A percentile compares a stretch with the other conserved stretches of the same genome.
These are phyloP conservation scores for Juglanconis oblonga DNA, from an alignment of 2,329 filamentous ascomycete genomes.

Conservation along the genomic window DNA sequence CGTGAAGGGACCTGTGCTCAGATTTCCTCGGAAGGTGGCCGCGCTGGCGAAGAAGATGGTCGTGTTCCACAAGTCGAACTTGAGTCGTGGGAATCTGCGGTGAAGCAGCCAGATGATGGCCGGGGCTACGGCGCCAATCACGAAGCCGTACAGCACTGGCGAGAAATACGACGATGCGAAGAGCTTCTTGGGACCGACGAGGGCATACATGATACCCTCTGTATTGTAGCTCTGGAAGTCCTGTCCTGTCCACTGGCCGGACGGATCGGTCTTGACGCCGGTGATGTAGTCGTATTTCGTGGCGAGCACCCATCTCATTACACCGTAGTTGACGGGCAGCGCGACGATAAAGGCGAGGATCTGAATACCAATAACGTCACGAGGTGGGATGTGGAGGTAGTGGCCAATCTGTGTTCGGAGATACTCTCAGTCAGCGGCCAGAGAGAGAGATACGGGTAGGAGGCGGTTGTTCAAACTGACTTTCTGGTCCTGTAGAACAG, in stretches of 20 bases:
- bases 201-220: conserved; percentile 20
- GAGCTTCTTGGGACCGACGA: conserved; percentile 20
- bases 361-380: conserved; percentile 21
- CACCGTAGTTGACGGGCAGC: conserved; percentile 21
- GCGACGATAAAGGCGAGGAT: conserved; percentile 21
- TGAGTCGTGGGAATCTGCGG: conserved; percentile 13
- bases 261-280: conserved; percentile 14
- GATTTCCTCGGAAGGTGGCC: conserved; percentile 19
- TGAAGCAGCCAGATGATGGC: conserved; percentile 20
- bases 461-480: neutral
- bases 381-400: conserved; percentile 20
- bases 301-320: conserved; percentile 20
- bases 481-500: conserved; percentile 21
- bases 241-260: conserved; percentile 21
- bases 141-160: conserved; percentile 21
- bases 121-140: conserved; percentile 16
- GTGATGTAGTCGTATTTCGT: conserved; percentile 20
- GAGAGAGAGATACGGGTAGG: neutral
- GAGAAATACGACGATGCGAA: conserved; percentile 19
- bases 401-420: conserved; percentile 3
- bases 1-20: conserved; percentile 21
- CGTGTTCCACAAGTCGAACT: conserved; percentile 23
- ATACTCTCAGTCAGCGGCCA: neutral
- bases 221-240: conserved; percentile 20
- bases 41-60: conserved; percentile 22